Evolutionary conservation across 257 asterid genomes (phyloP), one percentile per base, ranked within the genome.

Genomic region (Penstemon newberryi): DNA sequence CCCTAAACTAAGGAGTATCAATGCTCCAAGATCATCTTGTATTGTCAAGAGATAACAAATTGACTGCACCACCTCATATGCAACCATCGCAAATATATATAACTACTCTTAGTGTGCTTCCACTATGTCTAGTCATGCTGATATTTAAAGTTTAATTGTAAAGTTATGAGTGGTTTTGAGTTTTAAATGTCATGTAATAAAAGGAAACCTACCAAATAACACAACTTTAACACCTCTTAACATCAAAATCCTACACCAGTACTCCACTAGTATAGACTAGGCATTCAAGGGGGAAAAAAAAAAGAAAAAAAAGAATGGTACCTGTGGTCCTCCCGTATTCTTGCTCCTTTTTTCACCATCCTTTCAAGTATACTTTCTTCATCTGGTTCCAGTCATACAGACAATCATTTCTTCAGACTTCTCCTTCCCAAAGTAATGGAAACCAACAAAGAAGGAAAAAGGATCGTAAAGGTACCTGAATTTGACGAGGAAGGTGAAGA

Each of bases 251-350:
- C 70, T 40, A 64, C 53, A 56, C 33, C 2, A 25, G 33, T 25
- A 25, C 79, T 82, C 79, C 79, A 77, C 70, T 66, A 80, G 45
- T 79, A 25, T 25, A 72, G 73, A 63, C 73, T 76, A 75, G 78
- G 72, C 79, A 77, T 77, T 70, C 50, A 65, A 63, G 66, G 72
- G 74, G 47, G 73, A 77, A 75, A 64, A 25, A 25, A 2, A 25
- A 25, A 25, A 25, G 0, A 0, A 25, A 25, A 25, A 25, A 63
- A 63, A 73, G 66, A 71, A 82, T 85, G 92, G 84, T 82, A 74
- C 83, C 70, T 70, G 91, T 87, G 95, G 95, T 85, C 93, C 95
- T 84, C 81, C 71, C 83, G 58, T 66, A 75, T 71, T 79, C 80
- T 70, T 50, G 66, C 71, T 63, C 77, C 72, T 78, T 78, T 67